Conservation (phyloP, 495 filamentous ascomycete genomes). For the Parmelia sp. region DNA sequence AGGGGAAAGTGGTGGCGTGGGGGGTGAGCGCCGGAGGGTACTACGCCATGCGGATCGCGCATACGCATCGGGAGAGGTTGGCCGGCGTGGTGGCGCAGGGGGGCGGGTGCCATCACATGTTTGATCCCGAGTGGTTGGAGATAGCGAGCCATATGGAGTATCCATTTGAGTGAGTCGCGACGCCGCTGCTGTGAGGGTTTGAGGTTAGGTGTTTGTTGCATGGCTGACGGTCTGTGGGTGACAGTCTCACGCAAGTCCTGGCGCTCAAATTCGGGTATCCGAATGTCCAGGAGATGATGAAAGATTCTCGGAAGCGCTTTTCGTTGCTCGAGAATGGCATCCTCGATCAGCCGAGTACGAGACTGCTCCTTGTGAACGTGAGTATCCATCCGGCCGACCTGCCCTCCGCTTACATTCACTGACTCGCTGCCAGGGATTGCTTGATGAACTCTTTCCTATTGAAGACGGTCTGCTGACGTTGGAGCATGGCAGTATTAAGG, state of each 20-base stretch:
- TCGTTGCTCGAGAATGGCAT: not conserved
- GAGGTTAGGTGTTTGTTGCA: no score
- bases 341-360: not conserved
- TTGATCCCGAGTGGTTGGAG: conserved; percentile 57
- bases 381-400: no score
- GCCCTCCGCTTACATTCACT: no score
- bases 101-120: conserved; percentile 66
- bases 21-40: conserved; percentile 69
- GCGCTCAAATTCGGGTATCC: not conserved
- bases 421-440: not conserved
- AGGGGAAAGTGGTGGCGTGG: conserved; percentile 59
- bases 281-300: not conserved
- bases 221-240: no score
- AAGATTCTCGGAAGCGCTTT: not conserved
- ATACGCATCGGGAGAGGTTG: conserved; percentile 58
- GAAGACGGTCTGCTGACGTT: not conserved
- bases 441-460: not conserved
- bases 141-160: conserved; percentile 69
- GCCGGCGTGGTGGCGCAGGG: conserved; percentile 63
- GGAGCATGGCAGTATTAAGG: not conserved
- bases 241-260: not conserved
- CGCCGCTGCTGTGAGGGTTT: no score
- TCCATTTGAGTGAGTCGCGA: conserved; percentile 61
- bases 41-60: conserved; percentile 67
- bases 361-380: not conserved